A percentile compares a stretch with the other conserved stretches of the same genome.
phyloP scores from a whole-genome alignment of 192 early-diverging fungal species.

The Entomortierella chlamydospora region DNA sequence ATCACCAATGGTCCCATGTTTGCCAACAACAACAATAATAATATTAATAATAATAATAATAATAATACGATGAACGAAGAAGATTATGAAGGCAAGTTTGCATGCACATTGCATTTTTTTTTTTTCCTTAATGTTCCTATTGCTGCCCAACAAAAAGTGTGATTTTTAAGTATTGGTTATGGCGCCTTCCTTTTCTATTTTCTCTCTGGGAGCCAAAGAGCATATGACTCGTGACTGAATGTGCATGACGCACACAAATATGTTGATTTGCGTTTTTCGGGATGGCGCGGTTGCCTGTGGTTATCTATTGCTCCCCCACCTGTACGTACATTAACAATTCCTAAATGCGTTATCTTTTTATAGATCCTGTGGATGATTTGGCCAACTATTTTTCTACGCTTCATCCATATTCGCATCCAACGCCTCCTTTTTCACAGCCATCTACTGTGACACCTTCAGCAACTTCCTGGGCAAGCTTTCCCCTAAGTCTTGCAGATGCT shows the following conservation, averaged over 20 bases:
- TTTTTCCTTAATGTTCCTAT: not conserved
- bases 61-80: conserved; percentile 19
- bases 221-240: conserved; percentile 9
- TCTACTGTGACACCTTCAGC: conserved; percentile 26
- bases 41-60: no score
- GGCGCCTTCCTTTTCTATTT: not conserved
- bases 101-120: not conserved
- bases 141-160: not conserved
- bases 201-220: conserved; percentile 4
- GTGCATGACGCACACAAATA: not conserved
- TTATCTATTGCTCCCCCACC: no score
- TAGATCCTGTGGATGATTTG: conserved; percentile 54
- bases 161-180: not conserved
- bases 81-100: conserved; percentile 45
- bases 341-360: not conserved
- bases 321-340: not conserved
- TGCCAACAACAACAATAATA: conserved; percentile 11
- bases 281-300: no score
- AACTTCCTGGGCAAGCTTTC: conserved; percentile 39
- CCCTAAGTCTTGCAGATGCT: conserved; percentile 14
- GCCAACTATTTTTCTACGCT: conserved; percentile 52
- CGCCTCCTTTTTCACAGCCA: not conserved
- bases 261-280: no score
- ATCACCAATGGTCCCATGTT: conserved; percentile 55
- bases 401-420: conserved; percentile 55